phyloP scores from a whole-genome alignment of 306 rosid species.

The Aeschynomene evenia region DNA sequence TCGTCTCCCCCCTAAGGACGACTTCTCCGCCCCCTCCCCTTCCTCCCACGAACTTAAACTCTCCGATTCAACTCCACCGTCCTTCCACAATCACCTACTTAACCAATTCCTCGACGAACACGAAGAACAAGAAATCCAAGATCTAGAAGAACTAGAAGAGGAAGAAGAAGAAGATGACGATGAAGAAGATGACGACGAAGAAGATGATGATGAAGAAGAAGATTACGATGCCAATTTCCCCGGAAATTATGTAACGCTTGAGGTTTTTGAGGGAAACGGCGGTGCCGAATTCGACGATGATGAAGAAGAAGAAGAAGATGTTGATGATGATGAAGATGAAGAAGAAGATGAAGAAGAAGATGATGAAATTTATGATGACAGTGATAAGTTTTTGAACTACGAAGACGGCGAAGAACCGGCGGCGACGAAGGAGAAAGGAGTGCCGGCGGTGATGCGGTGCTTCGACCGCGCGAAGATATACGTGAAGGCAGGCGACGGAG shows the following conservation, averaged over 20 bases:
- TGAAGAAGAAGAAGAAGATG: slow-evolving; percentile 9
- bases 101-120: slow-evolving; percentile 23
- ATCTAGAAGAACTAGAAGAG: slow-evolving; percentile 20
- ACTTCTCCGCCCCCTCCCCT: slow-evolving; percentile 43
- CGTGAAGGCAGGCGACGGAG: slow-evolving; percentile 80
- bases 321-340: too few relatives aligned
- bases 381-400: slow-evolving; percentile 5
- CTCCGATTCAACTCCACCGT: slow-evolving; percentile 50
- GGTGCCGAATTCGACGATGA: slow-evolving; percentile 21
- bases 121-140: background rate
- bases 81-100: background rate
- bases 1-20: slow-evolving; percentile 81
- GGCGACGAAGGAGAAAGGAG: slow-evolving; percentile 77
- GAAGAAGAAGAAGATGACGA: background rate
- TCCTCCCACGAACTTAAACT: slow-evolving; percentile 66
- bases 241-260: slow-evolving; percentile 24
- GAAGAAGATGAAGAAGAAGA: background rate
- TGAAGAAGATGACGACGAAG: background rate
- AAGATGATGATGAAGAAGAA: background rate
- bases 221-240: slow-evolving; percentile 13
- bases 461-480: slow-evolving; percentile 82
- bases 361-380: slow-evolving; percentile 25
- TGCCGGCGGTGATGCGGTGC: slow-evolving; percentile 94
- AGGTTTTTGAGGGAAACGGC: slow-evolving; percentile 26
- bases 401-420: slow-evolving; percentile 30